These are phyloP conservation scores for Trypanosoma avium DNA, from an alignment of 208 protist genomes.

Conservation along the genomic window DNA sequence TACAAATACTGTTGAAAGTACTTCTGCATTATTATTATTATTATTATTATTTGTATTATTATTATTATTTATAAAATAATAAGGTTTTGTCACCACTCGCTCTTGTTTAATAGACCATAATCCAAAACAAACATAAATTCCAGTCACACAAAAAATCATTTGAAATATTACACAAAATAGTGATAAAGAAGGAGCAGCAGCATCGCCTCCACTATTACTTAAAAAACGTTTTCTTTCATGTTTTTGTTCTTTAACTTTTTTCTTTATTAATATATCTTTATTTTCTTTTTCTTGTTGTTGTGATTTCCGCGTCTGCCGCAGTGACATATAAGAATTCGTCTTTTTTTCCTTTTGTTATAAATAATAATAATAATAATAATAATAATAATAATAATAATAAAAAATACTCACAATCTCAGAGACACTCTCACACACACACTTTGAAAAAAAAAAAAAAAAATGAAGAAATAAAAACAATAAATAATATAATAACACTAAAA, in stretches of 20 bases:
- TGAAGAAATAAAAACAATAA: no score
- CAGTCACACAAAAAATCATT: conserved; percentile 61
- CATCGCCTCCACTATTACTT: not conserved
- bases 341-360: not conserved
- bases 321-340: not conserved
- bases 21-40: conserved; percentile 9
- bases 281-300: not conserved
- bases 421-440: no score
- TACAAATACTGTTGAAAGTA: conserved; percentile 40
- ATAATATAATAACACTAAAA: conserved; percentile 5
- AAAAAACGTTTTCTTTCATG: not conserved
- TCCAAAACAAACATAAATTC: conserved; percentile 83
- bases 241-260: not conserved
- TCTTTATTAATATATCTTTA: not conserved
- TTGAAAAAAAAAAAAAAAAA: no score
- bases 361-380: no score
- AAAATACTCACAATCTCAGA: no score
- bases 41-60: conserved; percentile 15
- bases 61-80: conserved; percentile 20
- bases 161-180: conserved; percentile 30
- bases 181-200: not conserved
- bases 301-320: not conserved
- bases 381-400: no score
- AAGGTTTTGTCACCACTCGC: conserved; percentile 70
- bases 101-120: conserved; percentile 88